Evolutionary conservation across 2,329 filamentous ascomycete species (phyloP), one percentile per base, ranked within the genome.

Genomic region (Paraphaeosphaeria sporulosa): DNA sequence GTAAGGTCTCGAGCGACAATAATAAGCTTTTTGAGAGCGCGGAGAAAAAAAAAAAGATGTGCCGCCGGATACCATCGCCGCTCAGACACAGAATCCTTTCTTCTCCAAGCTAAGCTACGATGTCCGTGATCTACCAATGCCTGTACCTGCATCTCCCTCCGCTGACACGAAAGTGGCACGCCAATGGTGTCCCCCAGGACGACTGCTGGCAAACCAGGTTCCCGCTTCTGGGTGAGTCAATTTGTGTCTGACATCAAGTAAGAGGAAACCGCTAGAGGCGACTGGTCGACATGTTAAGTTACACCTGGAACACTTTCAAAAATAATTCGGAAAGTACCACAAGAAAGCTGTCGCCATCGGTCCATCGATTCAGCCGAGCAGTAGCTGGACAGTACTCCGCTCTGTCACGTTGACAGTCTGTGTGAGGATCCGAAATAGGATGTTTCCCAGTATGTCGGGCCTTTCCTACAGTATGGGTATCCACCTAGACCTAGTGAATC

Each of bases 91-190:
- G 46, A 34, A 27, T 7, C 17, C 15, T 32, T 34, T 49, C 46
- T 49, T 49, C 46, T 17, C 13, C 21, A 49, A 49, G 46, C 46
- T 49, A 17, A 49, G 19, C 27, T 34, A 49, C 27, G 46, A 49
- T 34, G 27, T 49, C 7, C 27, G 46, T 49, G 4, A 49, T 49
- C 6, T 49, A 49, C 46, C 27, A 49, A 15, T 34, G 10, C 17
- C 10, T 47, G 44, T 47, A 47, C 44, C 8, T 12, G 15, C 17
- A 19, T n/a, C 46, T 34, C 3, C 46, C 46, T 49, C 46, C 17
- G 12, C 27, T 49, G 8, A 27, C 46, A 19, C 46, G 17, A 2
- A 49, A 49, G 9, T 34, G 46, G 46, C 27, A 49, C 21, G 46
- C 46, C 8, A 34, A 34, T 19, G 46, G 46, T n/a, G n/a, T 32